Base-by-base conservation (phyloP, 257 asterid species). In the Solanum virginianum region DNA sequence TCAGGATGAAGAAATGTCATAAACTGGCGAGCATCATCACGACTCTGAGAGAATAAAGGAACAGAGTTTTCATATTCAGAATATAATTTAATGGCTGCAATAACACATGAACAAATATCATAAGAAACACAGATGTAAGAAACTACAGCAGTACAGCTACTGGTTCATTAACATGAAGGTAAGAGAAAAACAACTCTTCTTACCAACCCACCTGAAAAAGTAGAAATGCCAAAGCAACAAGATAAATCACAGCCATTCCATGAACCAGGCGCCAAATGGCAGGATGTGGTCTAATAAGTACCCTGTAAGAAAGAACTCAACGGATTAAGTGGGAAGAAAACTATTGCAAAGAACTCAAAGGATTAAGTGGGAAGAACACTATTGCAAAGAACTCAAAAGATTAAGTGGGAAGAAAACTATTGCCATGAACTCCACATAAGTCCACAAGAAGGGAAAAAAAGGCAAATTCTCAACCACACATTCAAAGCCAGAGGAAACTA, bases 211-310 rank as follows among this genome's bases (percentile, higher is more conserved):
- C 99, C 98, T 97, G 99, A 85, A 97, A 97, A 86, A 97, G 98
- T 85, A 97, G 89, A 93, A 97, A 97, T 45, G 99, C 93, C 86
- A 95, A 89, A 2, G 96, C 93, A 75, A 97, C 96, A 59, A 97
- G 98, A 88, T 97, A 97, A 86, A 95, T 91, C 82, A 97, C 97
- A 79, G 98, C 98, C 96, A 94, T 89, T 86, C 99, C 98, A 91
- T 95, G 99, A 87, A 97, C 99, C 77, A 97, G 90, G 86, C 98
- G 97, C 98, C 98, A 97, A 84, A 95, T 92, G 85, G 98, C 95
- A 87, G 99, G 99, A 91, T 97, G 99, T 32, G 99, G 99, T 83
- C 98, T 92, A 91, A 92, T 93, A 87, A 97, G 98, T 57, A 97
- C 92, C 91, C 99, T 97, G 96, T 55, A 77, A 81, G 45, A 88